Conservation (phyloP, 192 early-diverging fungal genomes). For the Oehlia diaphana region DNA sequence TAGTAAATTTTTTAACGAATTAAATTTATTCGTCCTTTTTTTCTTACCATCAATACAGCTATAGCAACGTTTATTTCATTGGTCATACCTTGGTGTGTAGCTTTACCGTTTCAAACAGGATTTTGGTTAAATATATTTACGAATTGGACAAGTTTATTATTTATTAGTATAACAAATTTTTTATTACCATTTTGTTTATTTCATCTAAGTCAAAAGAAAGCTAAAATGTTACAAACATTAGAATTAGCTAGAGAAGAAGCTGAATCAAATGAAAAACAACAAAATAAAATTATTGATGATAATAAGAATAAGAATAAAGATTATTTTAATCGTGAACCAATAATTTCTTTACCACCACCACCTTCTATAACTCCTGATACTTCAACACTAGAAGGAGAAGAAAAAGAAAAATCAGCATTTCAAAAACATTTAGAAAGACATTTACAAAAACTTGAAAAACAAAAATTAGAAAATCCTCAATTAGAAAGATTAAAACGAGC, state of each 20-base stretch:
- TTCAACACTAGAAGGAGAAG: not conserved
- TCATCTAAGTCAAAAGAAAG: constrained; percentile 22
- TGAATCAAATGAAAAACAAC: not conserved
- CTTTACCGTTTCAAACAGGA: constrained; percentile 68
- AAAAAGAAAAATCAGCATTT: not conserved
- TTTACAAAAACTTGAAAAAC: not conserved
- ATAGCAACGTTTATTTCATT: constrained; percentile 51
- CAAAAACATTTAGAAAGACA: not conserved
- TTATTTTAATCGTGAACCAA: not conserved
- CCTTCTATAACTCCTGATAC: too few species aligned
- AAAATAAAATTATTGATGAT: not conserved
- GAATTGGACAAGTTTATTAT: constrained; percentile 63
- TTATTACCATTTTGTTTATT: constrained; percentile 69
- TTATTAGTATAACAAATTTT: constrained; percentile 65
- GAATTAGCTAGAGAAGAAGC: not conserved
- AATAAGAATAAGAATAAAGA: not conserved
- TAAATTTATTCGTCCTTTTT: not conserved
- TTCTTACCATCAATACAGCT: not conserved
- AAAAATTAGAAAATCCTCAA: not conserved
- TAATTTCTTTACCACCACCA: not conserved
- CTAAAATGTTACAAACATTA: not conserved
- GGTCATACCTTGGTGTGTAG: constrained; percentile 58
- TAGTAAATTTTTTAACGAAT: too few species aligned
- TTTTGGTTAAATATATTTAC: constrained; percentile 51
- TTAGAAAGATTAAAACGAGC: not conserved